Base-by-base conservation (phyloP, 1,284 basidiomycete species). In the Ceratobasidium theobromae region DNA sequence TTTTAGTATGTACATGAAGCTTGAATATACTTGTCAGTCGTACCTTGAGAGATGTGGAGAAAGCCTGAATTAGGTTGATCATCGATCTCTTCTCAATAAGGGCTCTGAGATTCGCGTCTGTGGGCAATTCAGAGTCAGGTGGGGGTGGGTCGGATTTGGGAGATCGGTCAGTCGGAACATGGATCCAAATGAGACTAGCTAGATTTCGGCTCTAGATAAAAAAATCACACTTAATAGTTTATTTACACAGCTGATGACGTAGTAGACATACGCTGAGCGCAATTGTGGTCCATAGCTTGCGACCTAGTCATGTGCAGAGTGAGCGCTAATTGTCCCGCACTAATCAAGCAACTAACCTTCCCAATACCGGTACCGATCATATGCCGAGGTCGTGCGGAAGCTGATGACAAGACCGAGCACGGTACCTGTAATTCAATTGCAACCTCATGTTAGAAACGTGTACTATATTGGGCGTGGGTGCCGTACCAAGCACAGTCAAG, bases 71-170 rank as follows among this genome's bases (percentile, higher is more conserved):
- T 67, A 90, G 76, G 73, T 88, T 86, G 66, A 89, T 80, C 79
- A 89, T 85, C 9, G 84, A 84, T 75, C 86, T 86, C 76, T 89
- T 89, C 76, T 90, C 88, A 38, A 88, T 82, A 1, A 84, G 74
- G 23, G 79, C 79, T 71, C 83, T 77, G 27, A 84, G 76, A 8
- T 71, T 72, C 1, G 79, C 80, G 68, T 77, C 73, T n/a, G n/a
- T n/a, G n/a, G n/a, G n/a, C n/a, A n/a, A n/a, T n/a, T n/a, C n/a
- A n/a, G n/a, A n/a, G 27, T 76, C 75, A 27, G 70, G 45, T 14
- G 58, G 73, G 71, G 11, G 18, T 1, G 23, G 53, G 8, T 35
- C 12, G 27, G 38, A 74, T 67, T 79, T 80, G 66, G 75, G 72
- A 5, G 75, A 71, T n/a, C 83, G 78, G 12, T 83, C 79, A 21